Evolutionary conservation across 2,329 filamentous ascomycete species (phyloP).

Genomic region (Colletotrichum melonis): DNA sequence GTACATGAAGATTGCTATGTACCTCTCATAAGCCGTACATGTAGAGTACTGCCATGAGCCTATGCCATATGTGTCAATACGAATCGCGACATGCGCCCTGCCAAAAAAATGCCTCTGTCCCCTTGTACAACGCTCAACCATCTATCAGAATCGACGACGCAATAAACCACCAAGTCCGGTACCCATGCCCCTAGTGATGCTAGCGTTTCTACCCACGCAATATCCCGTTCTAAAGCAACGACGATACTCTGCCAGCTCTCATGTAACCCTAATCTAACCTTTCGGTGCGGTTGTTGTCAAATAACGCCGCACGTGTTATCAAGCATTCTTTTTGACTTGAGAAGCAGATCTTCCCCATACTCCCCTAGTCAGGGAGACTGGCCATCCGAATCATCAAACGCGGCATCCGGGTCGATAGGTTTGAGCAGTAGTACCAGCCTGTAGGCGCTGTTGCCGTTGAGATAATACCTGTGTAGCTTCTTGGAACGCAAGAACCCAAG

Average conservation of each 20-base stretch:
- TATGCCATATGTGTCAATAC: not conserved
- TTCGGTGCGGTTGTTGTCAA: not conserved
- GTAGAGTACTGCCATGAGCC: not conserved
- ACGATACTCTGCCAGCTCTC: not conserved
- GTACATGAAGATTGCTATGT: not conserved
- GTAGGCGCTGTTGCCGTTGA: slow-evolving; percentile 96
- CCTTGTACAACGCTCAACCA: slow-evolving; percentile 4
- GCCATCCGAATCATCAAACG: slow-evolving; percentile 49
- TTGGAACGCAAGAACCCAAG: slow-evolving; percentile 94
- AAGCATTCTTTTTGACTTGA: not conserved
- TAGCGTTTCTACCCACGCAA: not conserved
- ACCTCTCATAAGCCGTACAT: not conserved
- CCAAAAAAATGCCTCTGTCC: not conserved
- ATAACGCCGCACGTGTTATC: not conserved
- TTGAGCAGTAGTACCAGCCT: slow-evolving; percentile 86
- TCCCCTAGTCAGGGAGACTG: slow-evolving; percentile 30
- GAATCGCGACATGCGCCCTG: not conserved
- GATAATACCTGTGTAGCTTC: slow-evolving; percentile 91
- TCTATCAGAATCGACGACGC: not conserved
- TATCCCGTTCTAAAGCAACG: not conserved
- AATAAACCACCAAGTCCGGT: not conserved
- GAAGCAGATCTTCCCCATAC: not conserved
- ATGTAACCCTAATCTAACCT: not conserved
- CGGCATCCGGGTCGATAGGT: slow-evolving; percentile 54
- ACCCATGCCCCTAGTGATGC: not conserved